Evolutionary conservation across 2,329 filamentous ascomycete species (phyloP), one percentile per base, ranked within the genome.

Genomic region (Aspergillus novoparasiticus): DNA sequence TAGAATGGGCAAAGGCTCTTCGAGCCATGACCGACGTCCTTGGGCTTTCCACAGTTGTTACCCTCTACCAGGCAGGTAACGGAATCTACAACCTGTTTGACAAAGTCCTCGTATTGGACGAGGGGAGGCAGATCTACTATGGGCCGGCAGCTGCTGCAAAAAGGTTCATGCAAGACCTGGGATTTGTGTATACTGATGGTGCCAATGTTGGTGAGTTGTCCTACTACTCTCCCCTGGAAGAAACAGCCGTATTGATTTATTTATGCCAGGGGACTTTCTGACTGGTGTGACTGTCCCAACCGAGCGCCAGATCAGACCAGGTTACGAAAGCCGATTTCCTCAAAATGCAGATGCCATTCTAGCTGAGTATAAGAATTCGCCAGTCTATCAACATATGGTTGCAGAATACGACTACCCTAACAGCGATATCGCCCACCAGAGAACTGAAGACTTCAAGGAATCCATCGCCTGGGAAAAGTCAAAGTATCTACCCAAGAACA

Each of bases 81-180:
- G 87, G 85, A 28, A 90, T 91, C 63, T 90, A 90, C 72, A 80
- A 89, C 30, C 81, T 88, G 0, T 91, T 91, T 71, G 88, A 91
- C 72, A 91, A 91, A 71, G 88, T 90, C 0, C 80, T 91, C 0
- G 84, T 91, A 10, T 81, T 91, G 4, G 88, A 91, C 53, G 84
- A 87, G 62, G 89, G 89, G 55, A 86, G 87, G 64, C 75, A 91
- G 68, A 82, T 90, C 53, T 91, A 84, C 78, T 90, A 89, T 66
- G 89, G 89, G 0, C 83, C 87, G 0, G 78, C 82, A 66, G 75
- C 81, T 6, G 80, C 88, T 63, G 89, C 89, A 0, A 78, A 82
- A 5, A 85, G 86, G 0, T 91, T 89, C 69, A 89, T 91, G 83
- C 87, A 90, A 69, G 75, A 80, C 0, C 76, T 88, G 1, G 89